Evolutionary conservation across 2,329 filamentous ascomycete species (phyloP), one percentile per base, ranked within the genome.

Genomic region (Talaromyces sp.): DNA sequence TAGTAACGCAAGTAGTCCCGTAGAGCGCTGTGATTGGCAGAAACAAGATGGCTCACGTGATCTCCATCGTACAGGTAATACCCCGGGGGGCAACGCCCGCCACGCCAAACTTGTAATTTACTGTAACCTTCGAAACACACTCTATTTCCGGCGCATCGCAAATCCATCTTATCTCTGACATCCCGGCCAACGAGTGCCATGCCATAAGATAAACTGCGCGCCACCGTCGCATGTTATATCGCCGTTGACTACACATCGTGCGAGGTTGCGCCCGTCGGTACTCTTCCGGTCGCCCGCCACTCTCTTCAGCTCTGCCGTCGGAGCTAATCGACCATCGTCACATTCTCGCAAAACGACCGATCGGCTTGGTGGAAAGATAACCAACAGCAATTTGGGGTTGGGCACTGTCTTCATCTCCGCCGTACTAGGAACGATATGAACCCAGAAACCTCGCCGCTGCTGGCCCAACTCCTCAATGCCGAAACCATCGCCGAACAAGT

Each of bases 391-490:
- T 25, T 25, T 47, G 22, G 44, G 44, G 8, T 28, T 30, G n/a
- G 25, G 13, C 10, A 13, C 25, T 3, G 28, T 22, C 13, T 53
- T 53, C 13, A 17, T 30, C 25, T n/a, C 49, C 4, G 25, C 49
- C 49, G 51, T 15, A 22, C 11, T 28, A n/a, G 25, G 32, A 54
- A 64, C 69, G 76, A 63, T 67, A 88, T 88, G 85, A 82, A 83
- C 69, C 79, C 80, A 68, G 74, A 80, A 62, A 79, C 73, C 61
- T 80, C 82, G 57, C 79, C 84, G 58, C 81, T 87, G 66, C 77
- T 87, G 57, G 75, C 81, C 60, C 82, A 86, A 71, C 78, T 89
- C 60, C 81, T 81, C 65, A 82, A 78, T 68, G 82, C 87, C 64
- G 76, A 74, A 55, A 78, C 74, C 62, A 65, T 72, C 60, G 72